These are phyloP conservation scores for Symbiodinium pilosum DNA, from an alignment of 73 alveolate genomes.

Conservation along the genomic window DNA sequence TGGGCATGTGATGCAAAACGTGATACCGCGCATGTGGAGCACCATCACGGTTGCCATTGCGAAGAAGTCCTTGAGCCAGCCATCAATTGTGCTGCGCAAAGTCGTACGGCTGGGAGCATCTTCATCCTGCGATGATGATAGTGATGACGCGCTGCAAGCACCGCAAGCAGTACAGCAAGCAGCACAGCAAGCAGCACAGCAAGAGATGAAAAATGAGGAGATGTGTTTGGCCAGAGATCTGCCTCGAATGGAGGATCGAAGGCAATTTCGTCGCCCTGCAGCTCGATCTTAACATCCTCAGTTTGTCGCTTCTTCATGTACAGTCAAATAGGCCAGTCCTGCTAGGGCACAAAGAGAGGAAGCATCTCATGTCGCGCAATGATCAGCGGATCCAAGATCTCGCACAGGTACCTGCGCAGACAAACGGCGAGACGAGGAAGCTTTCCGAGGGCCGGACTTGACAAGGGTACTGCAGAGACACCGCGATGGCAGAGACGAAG, in stretches of 20 bases:
- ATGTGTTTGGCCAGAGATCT: not conserved
- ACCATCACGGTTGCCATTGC: constrained; percentile 98
- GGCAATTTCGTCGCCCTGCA: constrained; percentile 95
- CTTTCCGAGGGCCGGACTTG: not conserved
- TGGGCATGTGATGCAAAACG: not conserved
- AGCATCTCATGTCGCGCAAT: constrained; percentile 95
- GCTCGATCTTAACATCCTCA: constrained; percentile 96
- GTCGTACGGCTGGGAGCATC: constrained; percentile 59
- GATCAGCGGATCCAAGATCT: constrained; percentile 85
- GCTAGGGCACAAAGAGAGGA: constrained; percentile 96
- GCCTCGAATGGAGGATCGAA: constrained; percentile 97
- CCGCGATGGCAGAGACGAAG: constrained; percentile 96
- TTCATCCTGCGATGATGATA: not conserved
- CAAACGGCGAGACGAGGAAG: not conserved
- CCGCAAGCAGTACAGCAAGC: not conserved
- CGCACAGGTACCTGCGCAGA: constrained; percentile 41
- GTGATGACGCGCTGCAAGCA: not conserved
- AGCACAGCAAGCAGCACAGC: not conserved
- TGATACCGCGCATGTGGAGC: not conserved
- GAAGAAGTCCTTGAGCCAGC: constrained; percentile 98
- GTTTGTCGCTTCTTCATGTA: too few relatives aligned
- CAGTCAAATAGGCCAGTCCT: too few relatives aligned
- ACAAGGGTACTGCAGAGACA: constrained; percentile 96
- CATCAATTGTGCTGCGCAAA: constrained; percentile 47
- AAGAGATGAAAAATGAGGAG: not conserved